Conservation (phyloP, 78 protist species). For the slime mould (Dictyostelium discoideum) region DNA sequence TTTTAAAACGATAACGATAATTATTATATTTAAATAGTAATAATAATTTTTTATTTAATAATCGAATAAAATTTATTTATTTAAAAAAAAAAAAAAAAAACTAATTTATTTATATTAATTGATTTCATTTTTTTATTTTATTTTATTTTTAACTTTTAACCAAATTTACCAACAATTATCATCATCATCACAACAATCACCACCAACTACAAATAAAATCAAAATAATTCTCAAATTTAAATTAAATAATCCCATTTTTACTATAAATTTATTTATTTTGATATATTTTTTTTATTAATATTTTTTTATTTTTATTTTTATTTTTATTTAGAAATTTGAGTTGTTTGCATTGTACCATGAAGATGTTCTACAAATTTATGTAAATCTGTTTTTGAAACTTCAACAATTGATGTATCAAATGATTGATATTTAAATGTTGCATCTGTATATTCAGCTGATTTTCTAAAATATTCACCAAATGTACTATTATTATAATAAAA, state of each 20-base stretch:
- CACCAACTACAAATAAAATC: no score
- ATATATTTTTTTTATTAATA: no score
- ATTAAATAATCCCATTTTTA: no score
- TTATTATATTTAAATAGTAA: background rate
- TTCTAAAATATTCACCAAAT: slow-evolving; percentile 72
- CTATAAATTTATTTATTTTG: no score
- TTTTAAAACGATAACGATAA: background rate
- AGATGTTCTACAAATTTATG: slow-evolving; percentile 70
- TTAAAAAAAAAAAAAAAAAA: background rate
- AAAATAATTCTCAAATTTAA: no score
- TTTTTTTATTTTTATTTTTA: no score
- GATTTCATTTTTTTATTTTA: background rate
- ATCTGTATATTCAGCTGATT: slow-evolving; percentile 53
- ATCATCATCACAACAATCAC: no score
- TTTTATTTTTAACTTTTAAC: background rate
- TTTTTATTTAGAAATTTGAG: background rate
- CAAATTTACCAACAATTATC: no score
- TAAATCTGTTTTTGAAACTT: slow-evolving; percentile 51
- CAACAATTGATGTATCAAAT: slow-evolving; percentile 77
- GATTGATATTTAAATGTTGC: slow-evolving; percentile 56
- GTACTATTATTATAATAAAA: background rate
- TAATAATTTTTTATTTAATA: background rate
- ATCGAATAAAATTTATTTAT: background rate
- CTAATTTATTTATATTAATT: background rate
- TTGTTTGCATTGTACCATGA: slow-evolving; percentile 3